Percentiles rank a stretch among this genome's conserved stretches.
Evolutionary conservation across 768 basidiomycete species (phyloP).

Genomic region (Calocybe gangraenosa): DNA sequence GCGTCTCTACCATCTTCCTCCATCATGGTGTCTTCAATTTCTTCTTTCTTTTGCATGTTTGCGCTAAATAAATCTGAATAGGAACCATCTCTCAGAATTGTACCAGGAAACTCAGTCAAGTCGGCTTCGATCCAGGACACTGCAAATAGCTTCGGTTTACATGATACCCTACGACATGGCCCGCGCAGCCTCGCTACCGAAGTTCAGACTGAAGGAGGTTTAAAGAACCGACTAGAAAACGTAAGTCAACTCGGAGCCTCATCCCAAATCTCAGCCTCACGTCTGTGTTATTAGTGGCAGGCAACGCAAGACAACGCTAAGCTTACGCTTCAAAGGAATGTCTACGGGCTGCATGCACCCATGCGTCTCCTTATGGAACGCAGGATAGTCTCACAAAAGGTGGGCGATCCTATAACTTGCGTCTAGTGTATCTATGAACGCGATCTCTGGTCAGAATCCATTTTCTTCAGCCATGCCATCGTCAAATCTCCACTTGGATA

Average conservation of each 20-base stretch:
- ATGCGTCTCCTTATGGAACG: slow-evolving; percentile 93
- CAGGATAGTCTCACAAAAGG: slow-evolving; percentile 66
- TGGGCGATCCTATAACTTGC: slow-evolving; percentile 31
- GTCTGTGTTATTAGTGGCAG: slow-evolving; percentile 67
- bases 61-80: slow-evolving; percentile 10
- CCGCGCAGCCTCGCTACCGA: slow-evolving; percentile 77
- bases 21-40: slow-evolving; percentile 22
- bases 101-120: slow-evolving; percentile 52
- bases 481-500: slow-evolving; percentile 86
- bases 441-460: slow-evolving; percentile 41
- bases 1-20: slow-evolving; percentile 18
- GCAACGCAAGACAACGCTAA: slow-evolving; percentile 86
- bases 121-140: slow-evolving; percentile 65
- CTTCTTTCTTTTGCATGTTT: background rate
- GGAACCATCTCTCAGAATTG: slow-evolving; percentile 58
- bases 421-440: background rate
- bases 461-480: slow-evolving; percentile 61
- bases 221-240: slow-evolving; percentile 73
- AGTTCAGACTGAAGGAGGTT: slow-evolving; percentile 51
- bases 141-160: slow-evolving; percentile 73
- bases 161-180: slow-evolving; percentile 86
- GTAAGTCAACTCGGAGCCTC: slow-evolving; percentile 37
- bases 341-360: slow-evolving; percentile 86
- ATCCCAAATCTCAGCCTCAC: background rate
- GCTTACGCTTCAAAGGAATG: slow-evolving; percentile 78